Evolutionary conservation across 352 stramenopile genomes (phyloP).

Genomic region (Elongisporangium prolatum): DNA sequence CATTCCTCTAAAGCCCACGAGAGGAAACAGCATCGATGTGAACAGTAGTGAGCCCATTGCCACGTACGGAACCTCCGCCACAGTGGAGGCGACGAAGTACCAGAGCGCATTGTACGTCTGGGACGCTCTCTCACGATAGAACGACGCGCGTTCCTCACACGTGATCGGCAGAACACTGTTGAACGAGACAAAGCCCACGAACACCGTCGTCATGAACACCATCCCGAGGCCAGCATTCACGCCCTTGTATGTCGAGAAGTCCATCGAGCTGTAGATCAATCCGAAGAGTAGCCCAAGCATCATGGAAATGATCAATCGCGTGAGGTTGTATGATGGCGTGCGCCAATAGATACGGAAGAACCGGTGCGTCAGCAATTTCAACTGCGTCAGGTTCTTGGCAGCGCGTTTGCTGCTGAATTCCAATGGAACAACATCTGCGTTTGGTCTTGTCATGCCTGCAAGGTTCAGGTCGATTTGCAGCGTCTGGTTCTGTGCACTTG

Average conservation of each 20-base stretch:
- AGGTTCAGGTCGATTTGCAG: slow-evolving; percentile 6
- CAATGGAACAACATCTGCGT: slow-evolving; percentile 1
- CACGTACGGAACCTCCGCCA: slow-evolving; percentile 68
- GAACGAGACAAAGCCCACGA: slow-evolving; percentile 51
- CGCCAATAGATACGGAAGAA: slow-evolving; percentile 78
- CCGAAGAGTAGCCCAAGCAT: slow-evolving; percentile 9
- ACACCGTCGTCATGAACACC: slow-evolving; percentile 67
- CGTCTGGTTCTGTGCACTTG: slow-evolving; percentile 1
- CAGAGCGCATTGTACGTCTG: slow-evolving; percentile 71
- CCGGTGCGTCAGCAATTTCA: slow-evolving; percentile 36
- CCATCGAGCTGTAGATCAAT: slow-evolving; percentile 10
- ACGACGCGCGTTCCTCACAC: slow-evolving; percentile 78
- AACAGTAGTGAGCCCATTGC: slow-evolving; percentile 23
- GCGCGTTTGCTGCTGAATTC: slow-evolving; percentile 21
- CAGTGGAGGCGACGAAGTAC: slow-evolving; percentile 56
- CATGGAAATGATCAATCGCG: slow-evolving; percentile 25
- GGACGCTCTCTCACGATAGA: slow-evolving; percentile 46
- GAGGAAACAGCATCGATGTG: slow-evolving; percentile 23
- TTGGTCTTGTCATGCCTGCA: slow-evolving; percentile 11
- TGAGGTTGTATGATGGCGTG: slow-evolving; percentile 72
- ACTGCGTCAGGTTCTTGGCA: slow-evolving; percentile 11
- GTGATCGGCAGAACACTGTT: slow-evolving; percentile 64
- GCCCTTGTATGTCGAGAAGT: slow-evolving; percentile 24
- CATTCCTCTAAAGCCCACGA: slow-evolving; percentile 22
- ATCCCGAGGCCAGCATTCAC: slow-evolving; percentile 42